phyloP scores from a whole-genome alignment of 2,329 filamentous ascomycete species.

The Diaporthe vexans region DNA sequence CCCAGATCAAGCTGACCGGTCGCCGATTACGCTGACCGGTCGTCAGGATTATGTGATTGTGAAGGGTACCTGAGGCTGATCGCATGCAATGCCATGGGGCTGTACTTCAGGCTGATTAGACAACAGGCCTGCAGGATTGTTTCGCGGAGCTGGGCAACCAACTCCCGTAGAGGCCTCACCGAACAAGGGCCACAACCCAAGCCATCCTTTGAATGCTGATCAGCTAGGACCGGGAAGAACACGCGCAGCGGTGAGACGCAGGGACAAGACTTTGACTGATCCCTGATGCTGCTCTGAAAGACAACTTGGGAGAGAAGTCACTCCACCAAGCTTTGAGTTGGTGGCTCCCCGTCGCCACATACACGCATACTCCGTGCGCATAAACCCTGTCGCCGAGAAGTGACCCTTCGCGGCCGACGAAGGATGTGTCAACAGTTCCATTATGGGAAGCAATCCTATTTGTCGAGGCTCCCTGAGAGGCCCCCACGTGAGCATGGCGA shows the following conservation, averaged over 20 bases:
- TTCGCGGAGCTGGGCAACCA: background rate
- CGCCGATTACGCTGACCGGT: conserved; percentile 1
- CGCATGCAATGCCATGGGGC: background rate
- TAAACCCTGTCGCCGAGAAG: conserved; percentile 10
- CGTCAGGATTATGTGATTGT: background rate
- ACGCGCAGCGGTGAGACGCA: background rate
- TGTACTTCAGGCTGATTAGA: conserved; percentile 7
- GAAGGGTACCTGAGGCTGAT: conserved; percentile 9
- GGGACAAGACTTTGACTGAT: background rate
- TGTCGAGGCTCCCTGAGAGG: background rate
- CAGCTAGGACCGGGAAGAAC: background rate
- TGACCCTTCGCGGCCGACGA: background rate
- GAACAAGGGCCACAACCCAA: background rate
- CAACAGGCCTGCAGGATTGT: background rate
- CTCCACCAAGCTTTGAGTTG: too few species aligned
- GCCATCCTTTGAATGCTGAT: background rate
- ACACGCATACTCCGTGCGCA: too few species aligned
- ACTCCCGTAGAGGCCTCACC: too few species aligned
- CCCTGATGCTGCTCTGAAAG: background rate
- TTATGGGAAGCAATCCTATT: too few species aligned
- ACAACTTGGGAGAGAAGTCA: background rate
- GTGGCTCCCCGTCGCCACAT: too few species aligned
- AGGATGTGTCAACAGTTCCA: background rate
- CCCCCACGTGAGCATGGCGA: too few species aligned
- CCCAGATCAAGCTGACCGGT: background rate